A percentile compares a stretch with the other conserved stretches of the same genome.
These are phyloP conservation scores for Fusarium oligoseptatum DNA, from an alignment of 2,329 filamentous ascomycete species.

Conservation along the genomic window DNA sequence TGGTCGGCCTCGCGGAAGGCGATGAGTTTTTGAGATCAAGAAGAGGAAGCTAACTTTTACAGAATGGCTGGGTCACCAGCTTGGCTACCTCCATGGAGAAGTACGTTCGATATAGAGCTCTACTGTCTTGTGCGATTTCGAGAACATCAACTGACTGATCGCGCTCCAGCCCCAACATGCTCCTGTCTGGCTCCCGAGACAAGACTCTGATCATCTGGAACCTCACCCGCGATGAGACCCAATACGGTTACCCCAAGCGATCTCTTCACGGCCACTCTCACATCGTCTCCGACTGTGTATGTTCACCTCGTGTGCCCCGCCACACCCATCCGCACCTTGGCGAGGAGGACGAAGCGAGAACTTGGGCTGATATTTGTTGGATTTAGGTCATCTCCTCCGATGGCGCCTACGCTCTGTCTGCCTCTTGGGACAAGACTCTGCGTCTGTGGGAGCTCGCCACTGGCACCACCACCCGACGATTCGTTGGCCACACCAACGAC, in stretches of 20 bases:
- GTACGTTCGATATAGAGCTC: conserved; percentile 65
- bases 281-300: conserved; percentile 99
- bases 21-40: conserved; percentile 14
- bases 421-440: conserved; percentile 99
- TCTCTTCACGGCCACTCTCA: conserved; percentile 99
- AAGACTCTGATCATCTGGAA: conserved; percentile 99
- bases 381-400: conserved; percentile 97
- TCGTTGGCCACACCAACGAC: conserved; percentile 99
- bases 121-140: conserved; percentile 4
- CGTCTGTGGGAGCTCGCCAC: conserved; percentile 99
- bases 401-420: conserved; percentile 97
- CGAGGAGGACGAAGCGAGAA: conserved; percentile 30
- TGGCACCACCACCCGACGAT: conserved; percentile 96
- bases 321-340: conserved; percentile 11
- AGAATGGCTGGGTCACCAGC: conserved; percentile 98
- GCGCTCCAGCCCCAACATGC: conserved; percentile 90
- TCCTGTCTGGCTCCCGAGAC: conserved; percentile 96
- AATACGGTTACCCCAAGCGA: conserved; percentile 99
- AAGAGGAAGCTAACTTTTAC: conserved; percentile 47
- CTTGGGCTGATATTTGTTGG: conserved; percentile 42
- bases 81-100: conserved; percentile 99
- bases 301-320: conserved; percentile 57
- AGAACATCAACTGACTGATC: conserved; percentile 31
- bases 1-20: conserved; percentile 23
- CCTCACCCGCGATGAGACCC: conserved; percentile 97